Evolutionary conservation across 1,284 basidiomycete genomes (phyloP), one percentile per base, ranked within the genome.

Genomic region (Pholiota adiposa): DNA sequence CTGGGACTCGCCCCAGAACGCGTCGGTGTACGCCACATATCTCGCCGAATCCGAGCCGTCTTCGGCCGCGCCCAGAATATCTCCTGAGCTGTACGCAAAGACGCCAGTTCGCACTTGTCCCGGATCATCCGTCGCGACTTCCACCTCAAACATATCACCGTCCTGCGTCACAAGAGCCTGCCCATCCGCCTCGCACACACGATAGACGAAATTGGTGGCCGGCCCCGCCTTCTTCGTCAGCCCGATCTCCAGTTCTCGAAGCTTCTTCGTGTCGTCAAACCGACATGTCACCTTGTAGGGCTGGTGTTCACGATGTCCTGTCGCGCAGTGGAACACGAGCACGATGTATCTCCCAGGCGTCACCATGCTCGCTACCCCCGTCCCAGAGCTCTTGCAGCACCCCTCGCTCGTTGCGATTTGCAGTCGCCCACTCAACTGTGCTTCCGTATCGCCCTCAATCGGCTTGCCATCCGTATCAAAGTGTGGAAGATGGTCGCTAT

Each of bases 331-430:
- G 44, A 57, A 58, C 25, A 43, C 55, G 12, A 61, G 50, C 16
- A 61, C 48, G 34, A 61, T 49, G 21, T 51, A 54, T 16, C 52
- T 33, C 3, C 56, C 60, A 14, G 60, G 56, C 12, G 59, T 61
- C 1, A 61, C 54, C 8, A 57, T 25, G 44, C 59, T 60, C 9
- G 49, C 52, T 16, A 60, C 51, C 9, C 59, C 60, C 14, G 60
- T 49, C 19, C 55, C 51, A 9, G 33, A 8, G 23, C 43, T 54
- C 34, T 61, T 57, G 54, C 54, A 61, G 34, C 55, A 61, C 16
- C 54, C 59, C 44, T 54, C 55, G 27, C 51, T 57, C 18, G 59
- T 56, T 16, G 46, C 44, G 19, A 61, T 57, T 29, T 61, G 60
- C 16, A 61, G 50, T 4, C 55, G 55, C 14, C 51, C 36, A 29